phyloP scores from a whole-genome alignment of 495 filamentous ascomycete species.

The Tuber calosporum region DNA sequence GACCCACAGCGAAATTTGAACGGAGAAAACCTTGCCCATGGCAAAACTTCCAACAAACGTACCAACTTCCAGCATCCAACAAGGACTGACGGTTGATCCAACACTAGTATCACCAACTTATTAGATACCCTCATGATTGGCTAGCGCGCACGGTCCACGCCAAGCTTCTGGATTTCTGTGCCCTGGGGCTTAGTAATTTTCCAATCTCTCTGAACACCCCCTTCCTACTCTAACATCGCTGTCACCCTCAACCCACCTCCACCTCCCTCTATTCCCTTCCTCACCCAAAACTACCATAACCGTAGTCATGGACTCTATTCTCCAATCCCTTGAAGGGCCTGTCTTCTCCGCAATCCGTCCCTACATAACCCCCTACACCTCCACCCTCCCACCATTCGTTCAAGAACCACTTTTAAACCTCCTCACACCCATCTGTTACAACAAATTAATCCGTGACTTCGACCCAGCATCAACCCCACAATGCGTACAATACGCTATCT shows the following conservation, averaged over 20 bases:
- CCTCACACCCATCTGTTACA: slow-evolving; percentile 78
- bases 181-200: slow-evolving; percentile 6
- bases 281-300: background rate
- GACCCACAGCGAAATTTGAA: background rate
- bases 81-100: background rate
- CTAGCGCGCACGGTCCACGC: background rate
- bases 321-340: slow-evolving; percentile 46
- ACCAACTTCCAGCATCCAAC: background rate
- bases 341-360: slow-evolving; percentile 59
- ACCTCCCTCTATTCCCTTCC: background rate
- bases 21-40: background rate
- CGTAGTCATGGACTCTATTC: slow-evolving; percentile 29
- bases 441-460: slow-evolving; percentile 68
- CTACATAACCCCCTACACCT: slow-evolving; percentile 65
- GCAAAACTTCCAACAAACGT: background rate
- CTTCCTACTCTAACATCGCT: slow-evolving; percentile 15
- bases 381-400: slow-evolving; percentile 70
- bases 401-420: slow-evolving; percentile 66
- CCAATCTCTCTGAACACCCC: background rate
- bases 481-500: slow-evolving; percentile 80
- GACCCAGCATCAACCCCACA: slow-evolving; percentile 59
- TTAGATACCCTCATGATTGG: background rate
- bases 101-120: background rate
- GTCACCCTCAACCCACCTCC: background rate
- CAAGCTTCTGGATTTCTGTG: background rate